Evolutionary conservation across 345 rosid genomes (phyloP), one percentile per base, ranked within the genome.

Genomic region (Mercurialis annua): DNA sequence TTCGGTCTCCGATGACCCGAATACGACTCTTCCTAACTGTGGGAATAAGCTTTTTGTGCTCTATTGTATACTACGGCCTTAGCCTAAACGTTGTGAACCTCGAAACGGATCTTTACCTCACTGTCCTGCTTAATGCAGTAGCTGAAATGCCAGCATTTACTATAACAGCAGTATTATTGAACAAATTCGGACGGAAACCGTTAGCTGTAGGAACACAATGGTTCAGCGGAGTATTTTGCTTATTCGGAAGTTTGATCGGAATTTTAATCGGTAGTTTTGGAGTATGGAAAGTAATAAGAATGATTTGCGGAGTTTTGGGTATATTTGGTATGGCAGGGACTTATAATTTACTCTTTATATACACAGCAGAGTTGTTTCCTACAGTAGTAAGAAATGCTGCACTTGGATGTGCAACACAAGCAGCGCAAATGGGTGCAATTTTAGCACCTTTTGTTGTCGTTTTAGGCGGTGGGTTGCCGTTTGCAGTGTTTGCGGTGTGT

Each of bases 381-480:
- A 93, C 98, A 0, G 97, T 89, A 66, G 97, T 90, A 68, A 86
- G 98, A 76, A 93, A 90, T 48, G 97, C 92, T 0, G 96, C 98
- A 0, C 85, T 93, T 15, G 97, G 98, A 1, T 81, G 86, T 21
- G 87, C 96, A 2, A 80, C 98, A 24, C 98, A 90, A 64, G 89
- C 92, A 8, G 73, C 88, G 3, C 96, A 93, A 57, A 82, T 88
- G 84, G 97, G 98, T 30, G 98, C 98, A 15, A 90, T 93, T 18
- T 61, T 90, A 68, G 92, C 94, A 16, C 98, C 98, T 0, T 56
- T 93, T 27, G 94, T 93, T 68, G 98, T 93, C 71, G 90, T 86
- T 69, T 59, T 85, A 74, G 96, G 96, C 0, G 90, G 89, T 0
- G 78, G 77, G 4, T 29, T 83, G 9, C 96, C 98, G 5, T 93